Conservation (phyloP, 768 basidiomycete genomes). For the Solioccasus polychromus region DNA sequence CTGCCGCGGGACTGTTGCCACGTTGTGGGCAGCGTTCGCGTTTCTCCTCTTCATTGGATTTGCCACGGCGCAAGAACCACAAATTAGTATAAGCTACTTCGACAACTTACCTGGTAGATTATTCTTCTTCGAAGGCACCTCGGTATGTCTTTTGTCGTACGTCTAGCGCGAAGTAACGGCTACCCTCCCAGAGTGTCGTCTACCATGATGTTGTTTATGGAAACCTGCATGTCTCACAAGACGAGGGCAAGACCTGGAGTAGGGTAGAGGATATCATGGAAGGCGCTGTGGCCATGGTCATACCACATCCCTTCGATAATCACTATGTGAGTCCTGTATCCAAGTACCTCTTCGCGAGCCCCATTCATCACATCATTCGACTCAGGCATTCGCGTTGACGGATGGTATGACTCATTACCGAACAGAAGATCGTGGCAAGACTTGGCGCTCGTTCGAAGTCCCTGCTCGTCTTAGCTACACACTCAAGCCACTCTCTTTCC, state of each 20-base stretch:
- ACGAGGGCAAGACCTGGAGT: slow-evolving; percentile 82
- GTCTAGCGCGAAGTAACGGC: background rate
- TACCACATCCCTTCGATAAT: slow-evolving; percentile 86
- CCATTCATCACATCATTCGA: background rate
- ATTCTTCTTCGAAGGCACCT: slow-evolving; percentile 92
- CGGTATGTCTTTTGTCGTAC: slow-evolving; percentile 52
- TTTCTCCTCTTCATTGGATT: slow-evolving; percentile 22
- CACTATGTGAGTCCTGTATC: slow-evolving; percentile 50
- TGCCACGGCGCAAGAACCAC: slow-evolving; percentile 43
- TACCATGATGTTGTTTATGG: slow-evolving; percentile 75
- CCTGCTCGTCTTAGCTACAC: slow-evolving; percentile 48
- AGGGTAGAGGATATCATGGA: slow-evolving; percentile 46
- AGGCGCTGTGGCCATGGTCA: slow-evolving; percentile 65
- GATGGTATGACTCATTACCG: slow-evolving; percentile 76
- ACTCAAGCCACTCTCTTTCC: slow-evolving; percentile 76
- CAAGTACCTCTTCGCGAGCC: slow-evolving; percentile 1
- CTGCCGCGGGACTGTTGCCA: slow-evolving; percentile 25
- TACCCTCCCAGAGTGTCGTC: slow-evolving; percentile 52
- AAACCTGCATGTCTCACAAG: slow-evolving; percentile 70
- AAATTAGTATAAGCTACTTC: slow-evolving; percentile 52
- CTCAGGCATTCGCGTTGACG: slow-evolving; percentile 85
- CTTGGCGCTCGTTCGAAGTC: slow-evolving; percentile 81
- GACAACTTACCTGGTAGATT: slow-evolving; percentile 69
- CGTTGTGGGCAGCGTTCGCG: slow-evolving; percentile 25
- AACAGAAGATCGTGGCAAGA: slow-evolving; percentile 82